phyloP scores from a whole-genome alignment of 768 basidiomycete species.

The Termitomyces sp. region DNA sequence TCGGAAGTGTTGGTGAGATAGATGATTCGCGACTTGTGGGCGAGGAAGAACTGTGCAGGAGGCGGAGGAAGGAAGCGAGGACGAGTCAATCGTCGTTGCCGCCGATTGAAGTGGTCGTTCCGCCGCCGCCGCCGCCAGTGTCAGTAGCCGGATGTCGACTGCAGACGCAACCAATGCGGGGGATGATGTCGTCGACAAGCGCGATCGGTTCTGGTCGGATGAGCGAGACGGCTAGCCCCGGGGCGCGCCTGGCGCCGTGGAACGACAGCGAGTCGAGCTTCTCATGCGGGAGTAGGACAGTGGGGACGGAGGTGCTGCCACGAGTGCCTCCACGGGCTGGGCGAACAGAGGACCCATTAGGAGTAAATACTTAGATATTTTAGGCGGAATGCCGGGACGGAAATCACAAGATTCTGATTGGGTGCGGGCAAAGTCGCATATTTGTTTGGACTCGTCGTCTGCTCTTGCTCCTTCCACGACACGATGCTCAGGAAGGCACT shows the following conservation, averaged over 20 bases:
- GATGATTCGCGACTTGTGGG: conserved; percentile 68
- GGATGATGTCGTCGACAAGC: conserved; percentile 9
- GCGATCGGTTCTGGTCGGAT: conserved; percentile 12
- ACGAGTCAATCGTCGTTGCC: conserved; percentile 1
- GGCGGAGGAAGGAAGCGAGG: conserved; percentile 4
- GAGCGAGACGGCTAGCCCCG: conserved; percentile 12
- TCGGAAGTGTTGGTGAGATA: conserved; percentile 47
- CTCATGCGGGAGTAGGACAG: conserved; percentile 23
- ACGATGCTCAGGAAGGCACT: conserved; percentile 68
- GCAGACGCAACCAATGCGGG: conserved; percentile 21
- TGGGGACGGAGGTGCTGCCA: conserved; percentile 44
- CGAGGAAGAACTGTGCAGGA: conserved; percentile 36
- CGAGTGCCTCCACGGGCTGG: conserved; percentile 40
- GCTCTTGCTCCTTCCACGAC: conserved; percentile 19
- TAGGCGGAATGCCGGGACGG: conserved; percentile 18
- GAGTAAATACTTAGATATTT: conserved; percentile 22
- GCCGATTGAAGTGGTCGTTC: conserved; percentile 16
- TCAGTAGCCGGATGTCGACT: conserved; percentile 37
- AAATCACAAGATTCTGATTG: conserved; percentile 43
- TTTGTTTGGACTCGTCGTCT: conserved; percentile 16
- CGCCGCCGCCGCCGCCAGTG: conserved; percentile 38
- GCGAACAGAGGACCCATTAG: conserved; percentile 40
- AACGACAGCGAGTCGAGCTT: conserved; percentile 55
- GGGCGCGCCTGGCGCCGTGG: conserved; percentile 42
- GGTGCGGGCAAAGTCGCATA: conserved; percentile 16